Conservation (phyloP, 805 yeast genomes). For the Candida loeiensis region DNA sequence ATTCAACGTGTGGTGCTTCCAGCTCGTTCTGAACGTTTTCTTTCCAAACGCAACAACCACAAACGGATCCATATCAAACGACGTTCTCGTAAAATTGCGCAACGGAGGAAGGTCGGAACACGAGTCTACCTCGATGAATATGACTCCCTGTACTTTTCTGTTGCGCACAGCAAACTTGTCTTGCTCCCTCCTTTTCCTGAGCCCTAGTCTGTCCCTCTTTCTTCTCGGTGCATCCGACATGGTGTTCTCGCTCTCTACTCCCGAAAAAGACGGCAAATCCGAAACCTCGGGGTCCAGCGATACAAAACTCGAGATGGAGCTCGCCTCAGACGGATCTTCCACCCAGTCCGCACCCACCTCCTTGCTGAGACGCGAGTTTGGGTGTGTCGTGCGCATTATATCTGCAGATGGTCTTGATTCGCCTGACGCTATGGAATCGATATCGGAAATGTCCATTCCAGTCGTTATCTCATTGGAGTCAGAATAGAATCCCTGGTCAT, state of each 20-base stretch:
- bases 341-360: slow-evolving; percentile 1
- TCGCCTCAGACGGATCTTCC: slow-evolving; percentile 18
- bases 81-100: slow-evolving; percentile 62
- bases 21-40: slow-evolving; percentile 79
- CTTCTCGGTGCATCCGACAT: slow-evolving; percentile 9
- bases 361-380: not conserved
- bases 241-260: not conserved
- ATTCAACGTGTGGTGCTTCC: slow-evolving; percentile 75
- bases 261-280: slow-evolving; percentile 3
- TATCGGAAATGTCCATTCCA: slow-evolving; percentile 27
- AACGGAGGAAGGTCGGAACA: slow-evolving; percentile 79
- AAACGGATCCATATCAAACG: slow-evolving; percentile 96
- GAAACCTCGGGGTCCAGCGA: slow-evolving; percentile 11
- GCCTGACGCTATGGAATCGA: slow-evolving; percentile 21
- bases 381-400: no score
- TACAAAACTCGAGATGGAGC: slow-evolving; percentile 15
- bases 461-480: slow-evolving; percentile 18
- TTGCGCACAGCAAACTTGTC: slow-evolving; percentile 36
- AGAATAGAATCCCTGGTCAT: slow-evolving; percentile 41
- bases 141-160: slow-evolving; percentile 57
- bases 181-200: slow-evolving; percentile 10
- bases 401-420: not conserved
- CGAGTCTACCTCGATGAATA: slow-evolving; percentile 70
- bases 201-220: slow-evolving; percentile 8
- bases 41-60: slow-evolving; percentile 88